Conservation (phyloP, 2,329 filamentous ascomycete species). For the Trematosphaeria pertusa region DNA sequence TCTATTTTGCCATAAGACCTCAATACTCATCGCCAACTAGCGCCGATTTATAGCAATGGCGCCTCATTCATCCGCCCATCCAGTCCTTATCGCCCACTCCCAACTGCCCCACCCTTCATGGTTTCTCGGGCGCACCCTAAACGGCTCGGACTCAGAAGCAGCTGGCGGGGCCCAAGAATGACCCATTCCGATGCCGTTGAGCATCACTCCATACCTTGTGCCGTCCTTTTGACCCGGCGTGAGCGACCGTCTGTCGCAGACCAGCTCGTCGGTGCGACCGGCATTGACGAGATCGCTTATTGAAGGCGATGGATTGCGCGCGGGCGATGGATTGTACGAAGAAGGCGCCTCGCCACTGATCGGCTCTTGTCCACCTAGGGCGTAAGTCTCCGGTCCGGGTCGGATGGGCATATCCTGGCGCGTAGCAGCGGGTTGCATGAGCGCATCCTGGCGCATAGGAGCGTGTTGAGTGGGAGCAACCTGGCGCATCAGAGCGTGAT, state of each 20-base stretch:
- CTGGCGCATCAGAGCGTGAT: too few relatives aligned
- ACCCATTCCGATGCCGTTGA: conserved; percentile 14
- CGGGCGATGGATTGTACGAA: too few relatives aligned
- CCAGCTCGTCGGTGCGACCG: background rate
- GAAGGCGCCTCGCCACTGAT: too few relatives aligned
- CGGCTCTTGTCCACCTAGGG: too few relatives aligned
- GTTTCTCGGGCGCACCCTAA: conserved; percentile 20
- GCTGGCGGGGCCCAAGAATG: conserved; percentile 22
- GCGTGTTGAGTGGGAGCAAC: too few relatives aligned
- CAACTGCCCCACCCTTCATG: conserved; percentile 31
- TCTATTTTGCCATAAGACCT: too few relatives aligned
- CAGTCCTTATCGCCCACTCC: conserved; percentile 23
- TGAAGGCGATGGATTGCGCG: background rate
- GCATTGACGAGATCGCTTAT: background rate
- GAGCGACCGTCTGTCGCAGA: background rate
- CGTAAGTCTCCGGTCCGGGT: too few relatives aligned
- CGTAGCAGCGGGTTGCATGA: too few relatives aligned
- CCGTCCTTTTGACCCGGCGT: conserved; percentile 1
- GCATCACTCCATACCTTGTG: background rate
- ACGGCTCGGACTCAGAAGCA: conserved; percentile 5
- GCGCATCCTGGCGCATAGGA: too few relatives aligned
- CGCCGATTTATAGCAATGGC: too few relatives aligned
- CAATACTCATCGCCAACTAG: too few relatives aligned
- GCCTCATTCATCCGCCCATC: conserved; percentile 14
- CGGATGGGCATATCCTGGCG: too few relatives aligned